Percentiles rank a stretch among this genome's conserved stretches.
These are phyloP conservation scores for Persicaria tinctoria DNA, from an alignment of 148 eudicot genomes.

Conservation along the genomic window DNA sequence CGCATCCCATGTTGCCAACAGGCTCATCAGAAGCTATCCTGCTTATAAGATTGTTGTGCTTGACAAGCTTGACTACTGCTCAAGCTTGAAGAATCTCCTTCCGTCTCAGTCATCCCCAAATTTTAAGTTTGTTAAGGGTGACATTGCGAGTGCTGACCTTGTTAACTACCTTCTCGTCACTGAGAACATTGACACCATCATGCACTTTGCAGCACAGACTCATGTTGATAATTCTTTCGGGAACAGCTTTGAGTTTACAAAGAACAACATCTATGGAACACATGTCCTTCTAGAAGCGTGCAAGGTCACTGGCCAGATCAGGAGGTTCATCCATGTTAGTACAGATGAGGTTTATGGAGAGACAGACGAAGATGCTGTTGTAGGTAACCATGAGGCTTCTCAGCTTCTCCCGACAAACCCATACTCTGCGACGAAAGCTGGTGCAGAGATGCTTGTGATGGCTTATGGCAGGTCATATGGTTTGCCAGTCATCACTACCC, in stretches of 20 bases:
- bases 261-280: slow-evolving; percentile 71
- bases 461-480: slow-evolving; percentile 80
- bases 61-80: slow-evolving; percentile 77
- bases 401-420: slow-evolving; percentile 86
- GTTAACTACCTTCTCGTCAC: slow-evolving; percentile 54
- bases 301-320: slow-evolving; percentile 43
- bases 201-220: slow-evolving; percentile 91
- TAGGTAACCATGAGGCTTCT: slow-evolving; percentile 73
- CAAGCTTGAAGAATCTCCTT: slow-evolving; percentile 51
- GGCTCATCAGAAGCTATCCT: slow-evolving; percentile 53
- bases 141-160: slow-evolving; percentile 67
- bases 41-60: slow-evolving; percentile 66
- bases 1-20: slow-evolving; percentile 75
- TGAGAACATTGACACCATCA: slow-evolving; percentile 64
- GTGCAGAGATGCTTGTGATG: slow-evolving; percentile 93
- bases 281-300: slow-evolving; percentile 81
- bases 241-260: slow-evolving; percentile 76
- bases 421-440: slow-evolving; percentile 81
- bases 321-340: slow-evolving; percentile 14
- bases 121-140: slow-evolving; percentile 72
- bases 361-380: slow-evolving; percentile 70
- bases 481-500: slow-evolving; percentile 68
- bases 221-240: slow-evolving; percentile 84
- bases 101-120: slow-evolving; percentile 61
- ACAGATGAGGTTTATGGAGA: slow-evolving; percentile 48